Conservation (phyloP, 225 moss, liverwort and hornwort genomes). For the Climacium dendroides region DNA sequence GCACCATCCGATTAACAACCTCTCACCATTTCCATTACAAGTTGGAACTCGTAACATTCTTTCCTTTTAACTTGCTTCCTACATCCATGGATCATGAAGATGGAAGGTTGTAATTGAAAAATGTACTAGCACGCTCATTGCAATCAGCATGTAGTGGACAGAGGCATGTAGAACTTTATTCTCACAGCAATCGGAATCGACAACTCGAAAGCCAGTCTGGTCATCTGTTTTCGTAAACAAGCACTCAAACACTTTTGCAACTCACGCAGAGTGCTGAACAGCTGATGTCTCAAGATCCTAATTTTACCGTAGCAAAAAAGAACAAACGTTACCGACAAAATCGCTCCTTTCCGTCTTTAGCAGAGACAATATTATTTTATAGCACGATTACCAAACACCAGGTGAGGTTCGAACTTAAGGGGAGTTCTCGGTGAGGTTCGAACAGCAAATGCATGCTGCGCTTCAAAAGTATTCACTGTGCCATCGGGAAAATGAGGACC, state of each 20-base stretch:
- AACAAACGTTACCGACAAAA: no score
- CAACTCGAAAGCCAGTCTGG: not conserved
- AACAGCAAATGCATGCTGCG: not conserved
- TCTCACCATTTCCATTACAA: no score
- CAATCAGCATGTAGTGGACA: not conserved
- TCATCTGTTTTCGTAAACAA: not conserved
- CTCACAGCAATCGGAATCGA: not conserved
- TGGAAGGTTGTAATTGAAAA: no score
- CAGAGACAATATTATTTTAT: no score
- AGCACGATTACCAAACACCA: not conserved
- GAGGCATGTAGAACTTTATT: fast-evolving
- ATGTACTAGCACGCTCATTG: no score
- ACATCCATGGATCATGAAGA: no score
- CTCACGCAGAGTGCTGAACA: not conserved
- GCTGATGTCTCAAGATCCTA: not conserved
- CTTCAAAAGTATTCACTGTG: not conserved
- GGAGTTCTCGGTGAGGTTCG: not conserved
- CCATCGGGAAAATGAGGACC: no score
- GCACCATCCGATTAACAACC: no score
- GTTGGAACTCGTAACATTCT: no score
- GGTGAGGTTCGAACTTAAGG: no score
- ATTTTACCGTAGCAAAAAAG: not conserved
- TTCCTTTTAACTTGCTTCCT: no score
- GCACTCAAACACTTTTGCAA: not conserved
- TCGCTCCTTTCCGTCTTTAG: no score